phyloP scores from a whole-genome alignment of 192 early-diverging fungal species.

The Podila minutissima region DNA sequence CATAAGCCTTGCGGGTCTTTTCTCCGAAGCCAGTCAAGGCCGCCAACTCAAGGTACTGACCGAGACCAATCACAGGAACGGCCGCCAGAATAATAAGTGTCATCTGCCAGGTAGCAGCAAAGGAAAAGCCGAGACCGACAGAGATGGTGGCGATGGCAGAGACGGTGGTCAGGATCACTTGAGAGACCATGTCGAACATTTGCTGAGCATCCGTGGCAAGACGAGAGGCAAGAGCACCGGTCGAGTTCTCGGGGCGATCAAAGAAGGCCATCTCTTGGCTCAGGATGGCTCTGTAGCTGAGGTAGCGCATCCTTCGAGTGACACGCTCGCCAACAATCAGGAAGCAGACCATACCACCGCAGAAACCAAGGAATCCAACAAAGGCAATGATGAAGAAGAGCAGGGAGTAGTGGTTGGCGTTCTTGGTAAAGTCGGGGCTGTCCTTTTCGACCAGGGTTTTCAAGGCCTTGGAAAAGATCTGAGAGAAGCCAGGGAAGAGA shows the following conservation, averaged over 20 bases:
- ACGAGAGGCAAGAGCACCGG: conserved; percentile 86
- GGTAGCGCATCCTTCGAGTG: too few species aligned
- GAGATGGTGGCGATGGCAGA: not conserved
- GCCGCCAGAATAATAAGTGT: conserved; percentile 70
- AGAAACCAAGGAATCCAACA: too few species aligned
- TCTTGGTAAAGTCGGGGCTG: not conserved
- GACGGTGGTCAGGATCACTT: conserved; percentile 54
- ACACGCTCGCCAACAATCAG: too few species aligned
- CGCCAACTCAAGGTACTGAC: conserved; percentile 70
- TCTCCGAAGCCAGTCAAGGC: conserved; percentile 53
- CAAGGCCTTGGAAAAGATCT: conserved; percentile 60
- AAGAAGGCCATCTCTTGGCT: conserved; percentile 91
- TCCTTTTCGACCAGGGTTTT: conserved; percentile 25
- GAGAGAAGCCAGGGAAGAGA: conserved; percentile 81
- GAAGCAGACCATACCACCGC: too few species aligned
- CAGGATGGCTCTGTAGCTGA: conserved; percentile 43
- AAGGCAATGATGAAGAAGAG: too few species aligned
- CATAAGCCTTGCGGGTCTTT: conserved; percentile 71
- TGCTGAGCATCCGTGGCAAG: conserved; percentile 79
- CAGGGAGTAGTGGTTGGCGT: too few species aligned
- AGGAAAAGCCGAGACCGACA: conserved; percentile 56
- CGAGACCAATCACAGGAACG: conserved; percentile 72
- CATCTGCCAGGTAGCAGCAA: conserved; percentile 66
- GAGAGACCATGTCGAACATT: conserved; percentile 69
- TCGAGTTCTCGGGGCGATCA: conserved; percentile 76